Evolutionary conservation across 768 basidiomycete species (phyloP).

Genomic region (Glaciozyma martinii): DNA sequence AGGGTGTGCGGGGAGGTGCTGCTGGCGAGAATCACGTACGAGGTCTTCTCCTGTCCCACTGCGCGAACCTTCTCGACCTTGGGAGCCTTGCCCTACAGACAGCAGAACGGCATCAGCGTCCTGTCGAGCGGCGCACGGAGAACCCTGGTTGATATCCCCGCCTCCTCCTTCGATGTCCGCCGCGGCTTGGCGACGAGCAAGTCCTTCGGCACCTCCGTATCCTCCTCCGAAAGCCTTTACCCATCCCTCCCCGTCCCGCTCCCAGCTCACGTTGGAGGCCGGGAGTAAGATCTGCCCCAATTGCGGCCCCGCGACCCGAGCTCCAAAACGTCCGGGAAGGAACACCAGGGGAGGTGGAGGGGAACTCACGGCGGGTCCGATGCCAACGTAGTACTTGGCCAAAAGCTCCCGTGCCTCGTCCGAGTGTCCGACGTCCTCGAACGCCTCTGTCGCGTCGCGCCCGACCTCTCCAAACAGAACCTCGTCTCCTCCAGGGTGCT

Average conservation of each 20-base stretch:
- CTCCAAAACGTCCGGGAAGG: no score
- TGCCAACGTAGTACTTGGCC: constrained; percentile 66
- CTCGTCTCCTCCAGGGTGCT: constrained; percentile 98
- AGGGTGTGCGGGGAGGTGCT: neutral
- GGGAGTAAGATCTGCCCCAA: no score
- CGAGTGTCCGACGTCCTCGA: constrained; percentile 98
- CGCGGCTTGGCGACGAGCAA: no score
- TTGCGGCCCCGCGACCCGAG: neutral
- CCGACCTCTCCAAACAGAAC: constrained; percentile 87
- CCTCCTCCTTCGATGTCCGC: constrained; percentile 7
- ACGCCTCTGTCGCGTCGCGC: constrained; percentile 93
- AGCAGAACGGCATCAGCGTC: no score
- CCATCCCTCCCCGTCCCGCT: neutral
- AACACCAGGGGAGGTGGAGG: neutral
- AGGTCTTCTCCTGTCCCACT: constrained; percentile 64
- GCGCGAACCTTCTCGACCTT: constrained; percentile 41
- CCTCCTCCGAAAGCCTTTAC: neutral
- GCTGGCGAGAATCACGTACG: constrained; percentile 34
- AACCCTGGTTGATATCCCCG: neutral
- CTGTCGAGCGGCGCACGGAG: neutral
- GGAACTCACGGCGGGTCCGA: constrained; percentile 54
- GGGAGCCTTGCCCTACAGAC: constrained; percentile 1
- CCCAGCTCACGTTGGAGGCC: neutral
- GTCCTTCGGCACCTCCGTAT: neutral
- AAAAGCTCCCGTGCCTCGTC: constrained; percentile 89